Conservation (phyloP, 208 protist species). For the Leptomonas seymouri region DNA sequence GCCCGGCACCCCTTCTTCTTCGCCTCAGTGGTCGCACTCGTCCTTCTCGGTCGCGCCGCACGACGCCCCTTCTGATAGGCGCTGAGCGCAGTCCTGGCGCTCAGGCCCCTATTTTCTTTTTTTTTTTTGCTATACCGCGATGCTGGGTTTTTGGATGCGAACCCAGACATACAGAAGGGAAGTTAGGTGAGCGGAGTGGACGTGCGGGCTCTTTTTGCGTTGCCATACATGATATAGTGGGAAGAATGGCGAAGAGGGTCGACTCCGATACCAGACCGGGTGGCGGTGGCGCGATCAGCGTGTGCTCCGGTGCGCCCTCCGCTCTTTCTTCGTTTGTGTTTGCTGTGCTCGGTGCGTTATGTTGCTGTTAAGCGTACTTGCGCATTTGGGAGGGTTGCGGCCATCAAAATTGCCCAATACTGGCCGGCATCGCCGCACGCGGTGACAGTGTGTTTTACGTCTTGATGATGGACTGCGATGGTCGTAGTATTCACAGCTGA, state of each 20-base stretch:
- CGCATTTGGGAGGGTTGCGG: too few species aligned
- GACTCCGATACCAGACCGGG: too few species aligned
- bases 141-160: background rate
- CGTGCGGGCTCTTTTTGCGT: background rate
- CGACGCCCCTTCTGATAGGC: conserved; percentile 15
- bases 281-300: too few species aligned
- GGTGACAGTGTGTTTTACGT: background rate
- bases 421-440: too few species aligned
- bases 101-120: background rate
- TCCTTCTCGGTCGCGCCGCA: conserved; percentile 46
- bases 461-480: background rate
- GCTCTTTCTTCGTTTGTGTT: too few species aligned
- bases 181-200: background rate
- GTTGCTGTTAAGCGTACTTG: too few species aligned
- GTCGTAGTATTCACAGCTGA: conserved; percentile 18
- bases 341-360: too few species aligned
- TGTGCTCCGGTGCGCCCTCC: too few species aligned
- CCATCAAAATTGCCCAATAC: too few species aligned
- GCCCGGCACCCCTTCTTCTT: conserved; percentile 75
- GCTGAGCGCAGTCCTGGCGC: background rate
- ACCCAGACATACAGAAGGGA: too few species aligned
- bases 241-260: too few species aligned
- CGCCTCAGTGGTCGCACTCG: conserved; percentile 58
- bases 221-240: background rate
- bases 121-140: background rate